Base-by-base conservation (phyloP, 2,329 filamentous ascomycete genomes). In the Parastagonospora nodorum region DNA sequence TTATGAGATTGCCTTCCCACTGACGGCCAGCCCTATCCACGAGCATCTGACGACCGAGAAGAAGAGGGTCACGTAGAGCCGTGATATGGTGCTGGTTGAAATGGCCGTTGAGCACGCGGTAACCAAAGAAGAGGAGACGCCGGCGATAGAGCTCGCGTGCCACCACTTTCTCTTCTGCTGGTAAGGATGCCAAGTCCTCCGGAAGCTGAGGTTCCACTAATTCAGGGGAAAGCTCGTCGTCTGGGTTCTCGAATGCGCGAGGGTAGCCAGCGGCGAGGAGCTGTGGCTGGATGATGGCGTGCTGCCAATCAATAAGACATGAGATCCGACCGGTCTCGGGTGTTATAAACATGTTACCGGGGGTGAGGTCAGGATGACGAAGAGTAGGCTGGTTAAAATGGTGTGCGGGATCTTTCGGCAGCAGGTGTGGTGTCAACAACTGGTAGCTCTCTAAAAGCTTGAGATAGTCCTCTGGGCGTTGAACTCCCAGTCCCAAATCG, bases 301-400 rank as follows among this genome's bases (percentile, higher is more conserved):
- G 47, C 36, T 59, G 53, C 53, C 53, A 59, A 43, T 56, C 56
- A 40, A 59, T 53, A 31, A 59, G 48, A 41, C 50, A 50, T 19
- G 48, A 49, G 27, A 59, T 45, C 35, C 42, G 32, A 32, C 50
- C 53, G 12, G 47, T 52, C 12, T 54, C 51, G 19, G 54, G 54
- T 10, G 50, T 27, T 31, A 59, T 49, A 32, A 57, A 52, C 40
- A 59, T 52, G 36, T 59, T 59, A 30, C 48, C 39, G 16, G 48
- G 42, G 11, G 55, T 52, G 40, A 55, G 55, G 46, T 58, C 50
- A 30, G 54, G 54, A 38, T 57, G 54, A 39, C 54, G 51, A 46
- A 57, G 50, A 38, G 40, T 53, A 31, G 50, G 53, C 28, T 51
- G 53, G 33, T 57, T 57, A 15, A 57, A 53, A 24, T 43, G 42